Base-by-base conservation (phyloP, 140 eudicot genomes). In the Senecio squalidus region DNA sequence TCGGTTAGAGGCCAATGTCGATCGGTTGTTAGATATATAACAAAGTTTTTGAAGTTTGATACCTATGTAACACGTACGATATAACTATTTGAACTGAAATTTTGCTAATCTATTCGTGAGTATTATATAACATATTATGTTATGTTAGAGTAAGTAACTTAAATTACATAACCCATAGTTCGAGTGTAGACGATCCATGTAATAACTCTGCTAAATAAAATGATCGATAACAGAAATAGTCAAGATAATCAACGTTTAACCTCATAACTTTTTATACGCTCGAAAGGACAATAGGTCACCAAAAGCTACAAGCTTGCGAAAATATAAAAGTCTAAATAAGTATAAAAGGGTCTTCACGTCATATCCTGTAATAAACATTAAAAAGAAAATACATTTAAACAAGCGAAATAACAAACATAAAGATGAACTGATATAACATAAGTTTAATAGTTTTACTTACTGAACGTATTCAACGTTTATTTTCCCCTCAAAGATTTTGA, bases 11-110 rank as follows among this genome's bases (percentile, higher is more conserved):
- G 83, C 20, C 93, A 79, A 64, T 80, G 93, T 22, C 84, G 55
- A 62, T 79, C 61, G 80, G 79, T 59, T 83, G 91, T 60, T 83
- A 75, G 58, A 29, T 59, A 41, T n/a, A n/a, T n/a, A n/a, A n/a
- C n/a, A n/a, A n/a, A n/a, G n/a, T n/a, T n/a, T n/a, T 66, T 53
- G 53, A 68, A 46, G 52, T 69, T 34, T 21, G 62, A 11, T 36
- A 59, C 49, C 31, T 48, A 41, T 69, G 74, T 36, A 36, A 58
- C 14, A 33, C 4, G 27, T 46, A 30, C 11, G 34, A 33, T 67
- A 30, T 31, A 45, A 15, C 45, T 23, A 30, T 33, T 31, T 9
- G n/a, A n/a, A 45, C 26, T 18, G 11, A 45, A 45, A 2, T 45
- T 45, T 45, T 45, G 13, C 20, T 45, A 45, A 31, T 16, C 7